phyloP scores from a whole-genome alignment of 495 filamentous ascomycete genomes.

The Aspergillus cristatus region DNA sequence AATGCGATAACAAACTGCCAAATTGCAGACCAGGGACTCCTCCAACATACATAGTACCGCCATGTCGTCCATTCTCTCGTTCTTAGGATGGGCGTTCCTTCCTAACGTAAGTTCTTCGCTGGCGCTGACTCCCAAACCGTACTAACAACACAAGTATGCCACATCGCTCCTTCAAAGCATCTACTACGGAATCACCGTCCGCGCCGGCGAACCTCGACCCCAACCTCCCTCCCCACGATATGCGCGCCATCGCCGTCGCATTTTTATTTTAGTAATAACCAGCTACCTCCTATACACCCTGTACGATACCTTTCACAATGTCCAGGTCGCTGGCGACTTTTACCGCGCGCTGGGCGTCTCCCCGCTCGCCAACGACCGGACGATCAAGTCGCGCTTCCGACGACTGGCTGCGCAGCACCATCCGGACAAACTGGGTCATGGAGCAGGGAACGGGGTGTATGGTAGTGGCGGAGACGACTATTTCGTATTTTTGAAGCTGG shows the following conservation, averaged over 20 bases:
- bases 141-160: conserved; percentile 46
- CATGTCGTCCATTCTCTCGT: conserved; percentile 55
- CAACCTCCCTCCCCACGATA: conserved; percentile 60
- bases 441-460: conserved; percentile 9
- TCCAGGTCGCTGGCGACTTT: conserved; percentile 62
- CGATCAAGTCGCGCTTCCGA: conserved; percentile 77
- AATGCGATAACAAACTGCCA: too few relatives aligned
- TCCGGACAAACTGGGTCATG: conserved; percentile 66
- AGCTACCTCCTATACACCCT: conserved; percentile 87
- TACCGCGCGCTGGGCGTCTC: conserved; percentile 66
- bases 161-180: conserved; percentile 70
- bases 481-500: conserved; percentile 74
- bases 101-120: conserved; percentile 51
- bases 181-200: conserved; percentile 84
- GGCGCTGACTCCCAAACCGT: neutral
- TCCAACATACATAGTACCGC: too few relatives aligned
- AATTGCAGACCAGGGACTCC: too few relatives aligned
- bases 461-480: conserved; percentile 30
- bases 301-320: conserved; percentile 79
- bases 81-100: conserved; percentile 71
- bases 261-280: conserved; percentile 72
- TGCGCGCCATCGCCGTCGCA: conserved; percentile 62
- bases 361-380: conserved; percentile 57
- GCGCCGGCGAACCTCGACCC: conserved; percentile 79
- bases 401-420: conserved; percentile 77